A percentile compares a stretch with the other conserved stretches of the same genome.
Evolutionary conservation across 176 grass and related monocot species (phyloP).

Genomic region (Echinochloa phyllopogon): DNA sequence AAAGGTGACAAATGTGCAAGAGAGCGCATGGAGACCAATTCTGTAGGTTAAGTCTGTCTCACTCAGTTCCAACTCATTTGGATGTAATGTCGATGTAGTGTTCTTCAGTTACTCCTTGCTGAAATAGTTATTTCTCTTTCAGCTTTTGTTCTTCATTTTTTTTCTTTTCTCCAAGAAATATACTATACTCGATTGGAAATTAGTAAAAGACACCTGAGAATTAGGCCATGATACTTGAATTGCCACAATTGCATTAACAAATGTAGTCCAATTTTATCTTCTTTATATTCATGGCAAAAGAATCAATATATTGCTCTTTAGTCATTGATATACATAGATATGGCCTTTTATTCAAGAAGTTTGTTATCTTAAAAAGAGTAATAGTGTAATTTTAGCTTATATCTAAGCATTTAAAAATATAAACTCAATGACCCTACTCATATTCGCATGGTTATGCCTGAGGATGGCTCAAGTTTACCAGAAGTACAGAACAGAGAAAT

Average conservation of each 20-base stretch:
- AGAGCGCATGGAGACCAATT: conserved; percentile 15
- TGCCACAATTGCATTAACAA: not conserved
- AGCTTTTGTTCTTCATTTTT: not conserved
- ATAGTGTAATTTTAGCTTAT: not conserved
- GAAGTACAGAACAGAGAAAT: not conserved
- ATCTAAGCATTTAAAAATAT: not conserved
- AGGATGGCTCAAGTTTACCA: not conserved
- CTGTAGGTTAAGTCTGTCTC: conserved; percentile 43
- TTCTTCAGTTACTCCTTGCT: conserved; percentile 18
- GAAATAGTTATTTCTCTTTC: conserved; percentile 42
- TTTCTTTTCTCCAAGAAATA: not conserved
- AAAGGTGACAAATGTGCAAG: conserved; percentile 30
- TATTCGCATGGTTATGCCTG: not conserved
- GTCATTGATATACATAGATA: not conserved
- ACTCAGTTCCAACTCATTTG: conserved; percentile 28
- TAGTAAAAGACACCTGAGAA: conserved; percentile 7
- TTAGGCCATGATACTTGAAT: not conserved
- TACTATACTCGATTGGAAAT: not conserved
- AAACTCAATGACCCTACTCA: not conserved
- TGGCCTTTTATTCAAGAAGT: not conserved
- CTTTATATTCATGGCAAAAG: not conserved
- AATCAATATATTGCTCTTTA: not conserved
- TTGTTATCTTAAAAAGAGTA: not conserved
- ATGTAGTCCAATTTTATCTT: not conserved
- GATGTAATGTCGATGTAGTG: conserved; percentile 37